Conservation (phyloP, 2,329 filamentous ascomycete genomes). For the Cryphonectria naterciae region DNA sequence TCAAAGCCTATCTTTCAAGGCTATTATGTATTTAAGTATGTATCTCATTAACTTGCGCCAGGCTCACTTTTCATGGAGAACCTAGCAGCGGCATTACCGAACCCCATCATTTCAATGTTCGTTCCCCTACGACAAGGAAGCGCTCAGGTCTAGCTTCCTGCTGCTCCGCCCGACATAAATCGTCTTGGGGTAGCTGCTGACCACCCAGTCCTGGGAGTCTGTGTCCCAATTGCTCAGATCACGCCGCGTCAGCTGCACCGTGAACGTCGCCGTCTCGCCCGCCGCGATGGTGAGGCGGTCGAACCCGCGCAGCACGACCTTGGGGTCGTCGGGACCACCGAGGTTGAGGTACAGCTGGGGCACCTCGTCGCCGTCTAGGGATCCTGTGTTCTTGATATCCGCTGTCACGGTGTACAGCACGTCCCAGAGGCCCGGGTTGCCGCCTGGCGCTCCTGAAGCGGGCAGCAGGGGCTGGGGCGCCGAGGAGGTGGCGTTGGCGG, state of each 20-base stretch:
- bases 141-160: slow-evolving; percentile 54
- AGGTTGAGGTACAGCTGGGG: slow-evolving; percentile 80
- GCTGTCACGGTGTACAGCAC: slow-evolving; percentile 69
- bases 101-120: not conserved
- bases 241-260: slow-evolving; percentile 71
- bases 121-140: slow-evolving; percentile 33
- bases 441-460: slow-evolving; percentile 58
- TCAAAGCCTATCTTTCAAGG: too few species aligned
- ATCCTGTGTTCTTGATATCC: slow-evolving; percentile 73
- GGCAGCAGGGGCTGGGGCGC: slow-evolving; percentile 59
- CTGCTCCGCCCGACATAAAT: slow-evolving; percentile 61
- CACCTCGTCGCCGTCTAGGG: slow-evolving; percentile 68
- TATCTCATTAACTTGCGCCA: not conserved
- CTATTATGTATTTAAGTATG: not conserved
- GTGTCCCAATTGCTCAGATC: slow-evolving; percentile 90
- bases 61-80: too few species aligned
- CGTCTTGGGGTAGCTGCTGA: slow-evolving; percentile 55
- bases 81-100: not conserved
- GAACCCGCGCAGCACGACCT: slow-evolving; percentile 74
- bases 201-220: slow-evolving; percentile 79
- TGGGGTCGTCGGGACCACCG: slow-evolving; percentile 74
- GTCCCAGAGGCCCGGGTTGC: slow-evolving; percentile 69
- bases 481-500: slow-evolving; percentile 59
- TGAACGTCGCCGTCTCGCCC: slow-evolving; percentile 70
- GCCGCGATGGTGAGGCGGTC: slow-evolving; percentile 72